Conservation (phyloP, 192 early-diverging fungal genomes). For the Nowakowskiella sp. region DNA sequence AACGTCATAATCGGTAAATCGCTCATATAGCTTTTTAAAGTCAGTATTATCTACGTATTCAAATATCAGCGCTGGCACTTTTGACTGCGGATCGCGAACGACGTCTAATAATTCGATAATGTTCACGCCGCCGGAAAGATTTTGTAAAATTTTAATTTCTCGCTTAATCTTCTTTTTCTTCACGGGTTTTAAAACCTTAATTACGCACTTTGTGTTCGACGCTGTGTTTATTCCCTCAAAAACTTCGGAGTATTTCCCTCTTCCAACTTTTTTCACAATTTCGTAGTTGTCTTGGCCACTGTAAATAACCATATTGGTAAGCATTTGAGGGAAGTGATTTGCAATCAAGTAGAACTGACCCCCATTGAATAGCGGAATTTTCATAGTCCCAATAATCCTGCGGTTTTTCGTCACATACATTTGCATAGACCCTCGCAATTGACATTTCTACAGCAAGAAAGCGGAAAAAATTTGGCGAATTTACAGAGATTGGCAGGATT, state of each 20-base stretch:
- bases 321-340: too few relatives aligned
- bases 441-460: too few relatives aligned
- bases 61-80: slow-evolving; percentile 78
- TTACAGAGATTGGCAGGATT: too few relatives aligned
- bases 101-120: slow-evolving; percentile 78
- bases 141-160: slow-evolving; percentile 98
- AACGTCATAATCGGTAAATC: slow-evolving; percentile 76
- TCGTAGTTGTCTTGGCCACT: slow-evolving; percentile 94
- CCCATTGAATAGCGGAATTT: slow-evolving; percentile 86
- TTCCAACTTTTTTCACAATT: slow-evolving; percentile 93
- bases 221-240: slow-evolving; percentile 95
- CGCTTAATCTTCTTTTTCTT: slow-evolving; percentile 99
- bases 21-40: slow-evolving; percentile 82
- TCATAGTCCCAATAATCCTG: slow-evolving; percentile 96
- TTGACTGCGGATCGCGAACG: slow-evolving; percentile 40
- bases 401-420: slow-evolving; percentile 73
- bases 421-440: slow-evolving; percentile 81
- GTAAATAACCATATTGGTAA: too few relatives aligned
- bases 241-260: slow-evolving; percentile 98
- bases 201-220: slow-evolving; percentile 80
- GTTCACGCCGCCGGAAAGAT: slow-evolving; percentile 89
- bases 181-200: slow-evolving; percentile 98
- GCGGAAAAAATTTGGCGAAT: too few relatives aligned
- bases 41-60: slow-evolving; percentile 87
- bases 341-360: too few relatives aligned